Evolutionary conservation across 345 rosid genomes (phyloP).

Genomic region (Arabidopsis arenosa): DNA sequence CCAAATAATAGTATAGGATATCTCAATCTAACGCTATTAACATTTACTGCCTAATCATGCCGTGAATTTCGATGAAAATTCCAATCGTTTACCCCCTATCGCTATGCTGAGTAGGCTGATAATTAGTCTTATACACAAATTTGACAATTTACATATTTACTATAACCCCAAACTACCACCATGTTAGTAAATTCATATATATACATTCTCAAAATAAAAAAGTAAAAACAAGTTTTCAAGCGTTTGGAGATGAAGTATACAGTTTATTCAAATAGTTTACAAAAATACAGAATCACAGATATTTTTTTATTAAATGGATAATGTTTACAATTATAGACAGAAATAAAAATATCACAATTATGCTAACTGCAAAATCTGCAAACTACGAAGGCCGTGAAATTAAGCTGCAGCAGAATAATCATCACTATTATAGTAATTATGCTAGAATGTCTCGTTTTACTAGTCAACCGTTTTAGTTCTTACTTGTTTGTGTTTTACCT

Average conservation of each 20-base stretch:
- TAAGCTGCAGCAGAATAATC: not conserved
- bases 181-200: not conserved
- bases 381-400: not conserved
- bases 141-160: not conserved
- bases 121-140: not conserved
- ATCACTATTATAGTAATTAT: not conserved
- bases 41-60: constrained; percentile 23
- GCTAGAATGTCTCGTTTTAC: not conserved
- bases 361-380: not conserved
- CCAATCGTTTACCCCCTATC: not conserved
- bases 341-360: not conserved
- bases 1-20: too few relatives aligned
- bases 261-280: not conserved
- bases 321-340: not conserved
- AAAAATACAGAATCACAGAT: too few relatives aligned
- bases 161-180: not conserved
- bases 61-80: constrained; percentile 22
- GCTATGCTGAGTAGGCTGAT: not conserved
- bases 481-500: not conserved
- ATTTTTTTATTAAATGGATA: too few relatives aligned
- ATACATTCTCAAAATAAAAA: not conserved
- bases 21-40: constrained; percentile 46
- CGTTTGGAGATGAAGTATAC: not conserved
- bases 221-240: not conserved
- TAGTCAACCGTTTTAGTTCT: not conserved